These are phyloP conservation scores for Coemansia sp. DNA, from an alignment of 192 early-diverging fungal genomes.

Conservation along the genomic window DNA sequence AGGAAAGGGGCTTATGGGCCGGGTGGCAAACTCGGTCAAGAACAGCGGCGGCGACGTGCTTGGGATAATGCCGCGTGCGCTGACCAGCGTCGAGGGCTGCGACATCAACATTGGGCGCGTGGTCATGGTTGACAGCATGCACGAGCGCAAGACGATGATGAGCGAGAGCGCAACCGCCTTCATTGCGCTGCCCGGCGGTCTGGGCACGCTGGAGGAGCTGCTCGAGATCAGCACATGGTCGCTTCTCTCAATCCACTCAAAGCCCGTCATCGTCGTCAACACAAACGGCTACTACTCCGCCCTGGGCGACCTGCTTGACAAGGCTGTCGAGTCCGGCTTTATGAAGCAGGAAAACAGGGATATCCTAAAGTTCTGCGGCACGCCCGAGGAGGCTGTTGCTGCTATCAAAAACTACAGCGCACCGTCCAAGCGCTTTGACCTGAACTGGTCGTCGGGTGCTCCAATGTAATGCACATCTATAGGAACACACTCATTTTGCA, in stretches of 20 bases:
- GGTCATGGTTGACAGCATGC: constrained; percentile 79
- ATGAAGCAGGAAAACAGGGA: constrained; percentile 52
- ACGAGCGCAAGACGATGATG: constrained; percentile 78
- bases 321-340: constrained; percentile 66
- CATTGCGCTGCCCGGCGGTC: constrained; percentile 84
- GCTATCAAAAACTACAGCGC: constrained; percentile 57
- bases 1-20: constrained; percentile 77
- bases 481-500: background rate
- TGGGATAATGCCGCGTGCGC: constrained; percentile 75
- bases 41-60: constrained; percentile 65
- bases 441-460: constrained; percentile 53
- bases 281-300: constrained; percentile 75
- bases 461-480: background rate
- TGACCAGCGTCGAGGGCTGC: constrained; percentile 56
- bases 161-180: constrained; percentile 69
- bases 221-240: constrained; percentile 82
- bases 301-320: constrained; percentile 65
- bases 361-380: constrained; percentile 62
- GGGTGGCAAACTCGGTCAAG: constrained; percentile 66
- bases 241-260: constrained; percentile 75
- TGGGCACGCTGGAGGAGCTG: constrained; percentile 87
- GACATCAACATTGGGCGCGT: constrained; percentile 50
- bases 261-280: constrained; percentile 81
- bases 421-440: constrained; percentile 50
- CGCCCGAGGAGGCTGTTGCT: constrained; percentile 59